Conservation (phyloP, 192 early-diverging fungal species). For the Funneliformis mosseae region DNA sequence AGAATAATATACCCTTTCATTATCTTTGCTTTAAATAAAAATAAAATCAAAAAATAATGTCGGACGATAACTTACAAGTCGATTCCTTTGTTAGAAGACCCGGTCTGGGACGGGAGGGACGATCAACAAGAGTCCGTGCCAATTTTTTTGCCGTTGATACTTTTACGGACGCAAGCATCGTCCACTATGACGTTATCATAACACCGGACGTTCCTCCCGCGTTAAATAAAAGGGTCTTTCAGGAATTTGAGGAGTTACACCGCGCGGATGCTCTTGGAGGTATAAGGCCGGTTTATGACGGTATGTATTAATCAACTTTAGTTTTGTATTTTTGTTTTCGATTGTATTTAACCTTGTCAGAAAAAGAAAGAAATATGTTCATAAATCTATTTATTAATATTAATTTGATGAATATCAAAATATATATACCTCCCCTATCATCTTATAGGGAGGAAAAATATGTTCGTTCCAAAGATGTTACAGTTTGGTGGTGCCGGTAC, state of each 20-base stretch:
- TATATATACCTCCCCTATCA: slow-evolving; percentile 51
- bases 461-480: slow-evolving; percentile 63
- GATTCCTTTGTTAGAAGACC: slow-evolving; percentile 50
- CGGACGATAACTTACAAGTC: slow-evolving; percentile 28
- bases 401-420: neutral
- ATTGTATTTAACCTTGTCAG: neutral
- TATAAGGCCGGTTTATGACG: slow-evolving; percentile 75
- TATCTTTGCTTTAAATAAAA: too few species aligned
- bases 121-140: slow-evolving; percentile 44
- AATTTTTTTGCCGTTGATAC: slow-evolving; percentile 83
- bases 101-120: slow-evolving; percentile 50
- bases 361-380: neutral
- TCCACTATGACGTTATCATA: slow-evolving; percentile 86
- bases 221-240: slow-evolving; percentile 69
- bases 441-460: slow-evolving; percentile 80
- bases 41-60: neutral
- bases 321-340: too few species aligned
- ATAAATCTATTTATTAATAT: neutral
- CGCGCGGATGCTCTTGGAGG: slow-evolving; percentile 57
- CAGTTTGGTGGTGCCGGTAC: slow-evolving; percentile 49
- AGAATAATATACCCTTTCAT: too few species aligned
- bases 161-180: slow-evolving; percentile 65
- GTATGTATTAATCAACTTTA: neutral
- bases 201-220: slow-evolving; percentile 74
- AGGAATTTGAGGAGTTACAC: slow-evolving; percentile 59